Base-by-base conservation (phyloP, 2,329 filamentous ascomycete species). In the Aspergillus melleus region DNA sequence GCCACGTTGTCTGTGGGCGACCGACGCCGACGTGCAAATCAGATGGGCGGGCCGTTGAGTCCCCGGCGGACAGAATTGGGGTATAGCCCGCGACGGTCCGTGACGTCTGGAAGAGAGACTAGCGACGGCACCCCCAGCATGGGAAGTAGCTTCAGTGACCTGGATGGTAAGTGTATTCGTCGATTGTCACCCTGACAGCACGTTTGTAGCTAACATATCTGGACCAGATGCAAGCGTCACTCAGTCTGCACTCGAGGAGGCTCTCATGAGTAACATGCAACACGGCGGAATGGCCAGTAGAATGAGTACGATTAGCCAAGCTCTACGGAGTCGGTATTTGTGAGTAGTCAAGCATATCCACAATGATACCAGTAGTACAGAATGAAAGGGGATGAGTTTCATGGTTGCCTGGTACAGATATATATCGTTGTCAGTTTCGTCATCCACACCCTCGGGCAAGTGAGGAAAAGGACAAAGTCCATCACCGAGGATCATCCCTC, bases 61-160 rank as follows among this genome's bases (percentile, higher is more conserved):
- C 81, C 83, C 1, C 76, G 78, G 39, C 81, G 84, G 46, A 73
- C 80, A 8, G 81, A 83, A 49, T 66, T 84, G 16, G 76, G 75
- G 36, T 71, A 81, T 22, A 83, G 80, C 59, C 81, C 83, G 0
- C 75, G 77, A n/a, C 73, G 73, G 46, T 72, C 72, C 11, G 63
- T 63, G 22, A 62, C 69, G 54, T 69, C 74, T 47, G 73, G 73
- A 2, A 74, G 73, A 46, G 79, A 81, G 26, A 76, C 79, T 12
- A 85, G 82, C 58, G 83, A 85, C 61, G 83, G 83, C 12, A 84
- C 82, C 10, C 84, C 84, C 3, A 86, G 84, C 62, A 87, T 87
- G 83, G 86, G 86, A 0, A 88, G 85, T 62, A 88, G 85, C 58
- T 88, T 88, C 66, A 87, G 84, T 64, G 86, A 88, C 70, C 75